Base-by-base conservation (phyloP, 176 grass and related monocot species). In the Oryza punctata region DNA sequence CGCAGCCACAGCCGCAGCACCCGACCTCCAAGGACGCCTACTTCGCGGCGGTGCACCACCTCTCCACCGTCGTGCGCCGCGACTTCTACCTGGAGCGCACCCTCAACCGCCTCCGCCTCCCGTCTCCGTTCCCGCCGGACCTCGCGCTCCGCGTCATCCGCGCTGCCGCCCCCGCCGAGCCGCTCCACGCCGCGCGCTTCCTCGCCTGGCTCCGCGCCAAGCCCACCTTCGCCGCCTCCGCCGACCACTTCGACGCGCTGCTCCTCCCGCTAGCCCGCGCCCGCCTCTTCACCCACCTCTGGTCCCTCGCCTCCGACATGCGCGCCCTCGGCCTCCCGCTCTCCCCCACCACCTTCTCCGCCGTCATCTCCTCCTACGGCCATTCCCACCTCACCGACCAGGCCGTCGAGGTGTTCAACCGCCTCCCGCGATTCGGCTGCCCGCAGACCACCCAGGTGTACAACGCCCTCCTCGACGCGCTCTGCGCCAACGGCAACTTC, bases 81-180 rank as follows among this genome's bases (percentile, higher is more conserved):
- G 96, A 98, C 70, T 95, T 95, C 96, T 98, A 98, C 82, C 87
- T 98, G 52, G 91, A 98, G 91, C 93, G 91, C 72, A 98, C 96
- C 19, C 85, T 98, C 43, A 89, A 93, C 82, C 91, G 93, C 68
- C 91, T 98, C 75, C 92, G 89, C 85, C 87, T 98, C 76, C 93
- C 96, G 19, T 86, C 89, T n/a, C 91, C 92, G 5, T 90, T 94
- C 79, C 84, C 93, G 30, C 44, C 89, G 7, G 96, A 98, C 65
- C 87, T 98, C 12, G 96, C 87, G 69, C 85, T 98, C 75, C 96
- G 92, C 79, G 89, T 98, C 49, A 63, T 93, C 79, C 89, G 91
- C 23, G 85, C 87, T 35, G 82, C 96, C 9, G 89, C 93, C 11
- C 82, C 91, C n/a, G n/a, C 91, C 14, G 84, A 86, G 45, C 91